Percentiles rank a stretch among this genome's conserved stretches.
Conservation (phyloP, 306 rosid genomes). For the Cyamopsis tetragonoloba region DNA sequence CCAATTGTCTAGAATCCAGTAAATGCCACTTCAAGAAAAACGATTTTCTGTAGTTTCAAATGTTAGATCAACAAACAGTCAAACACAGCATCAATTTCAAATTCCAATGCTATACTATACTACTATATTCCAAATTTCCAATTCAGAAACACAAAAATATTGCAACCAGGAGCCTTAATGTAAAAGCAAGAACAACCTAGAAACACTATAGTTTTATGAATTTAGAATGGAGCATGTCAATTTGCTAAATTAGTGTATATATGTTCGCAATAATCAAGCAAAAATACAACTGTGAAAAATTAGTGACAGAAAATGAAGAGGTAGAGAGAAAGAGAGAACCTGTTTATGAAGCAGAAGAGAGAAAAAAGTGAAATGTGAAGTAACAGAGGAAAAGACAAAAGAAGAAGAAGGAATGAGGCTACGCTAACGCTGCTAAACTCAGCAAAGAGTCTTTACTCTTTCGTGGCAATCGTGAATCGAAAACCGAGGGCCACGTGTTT, state of each 20-base stretch:
- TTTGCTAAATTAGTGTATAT: background rate
- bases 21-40: background rate
- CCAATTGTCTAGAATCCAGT: background rate
- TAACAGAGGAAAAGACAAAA: background rate
- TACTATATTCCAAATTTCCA: background rate
- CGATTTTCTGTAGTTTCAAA: background rate
- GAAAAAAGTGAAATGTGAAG: background rate
- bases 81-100: background rate
- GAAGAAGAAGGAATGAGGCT: background rate
- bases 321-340: constrained; percentile 7
- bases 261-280: background rate
- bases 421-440: background rate
- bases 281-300: background rate
- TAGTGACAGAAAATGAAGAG: background rate
- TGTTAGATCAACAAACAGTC: background rate
- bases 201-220: background rate
- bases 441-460: background rate
- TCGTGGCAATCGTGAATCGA: constrained; percentile 11
- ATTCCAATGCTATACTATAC: background rate
- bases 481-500: constrained; percentile 26
- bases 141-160: background rate
- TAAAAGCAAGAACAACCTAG: background rate
- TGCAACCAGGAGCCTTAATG: background rate
- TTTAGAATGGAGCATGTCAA: background rate
- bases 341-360: constrained; percentile 11